phyloP scores from a whole-genome alignment of 768 basidiomycete species.

The Boletus edulis region DNA sequence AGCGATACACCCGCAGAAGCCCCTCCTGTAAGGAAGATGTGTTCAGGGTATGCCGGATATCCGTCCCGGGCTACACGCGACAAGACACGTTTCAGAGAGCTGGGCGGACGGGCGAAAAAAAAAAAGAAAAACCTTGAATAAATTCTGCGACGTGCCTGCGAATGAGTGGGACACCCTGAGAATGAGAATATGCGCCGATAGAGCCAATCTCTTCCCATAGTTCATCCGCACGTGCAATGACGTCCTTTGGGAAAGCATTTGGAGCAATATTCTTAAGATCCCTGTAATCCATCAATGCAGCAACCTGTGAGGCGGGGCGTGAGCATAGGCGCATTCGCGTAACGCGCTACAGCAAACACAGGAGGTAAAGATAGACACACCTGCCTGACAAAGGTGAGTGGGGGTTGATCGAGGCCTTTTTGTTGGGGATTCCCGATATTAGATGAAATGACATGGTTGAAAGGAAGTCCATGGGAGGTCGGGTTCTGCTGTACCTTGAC shows the following conservation, averaged over 20 bases:
- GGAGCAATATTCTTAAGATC: conserved; percentile 75
- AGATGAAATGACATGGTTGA: conserved; percentile 84
- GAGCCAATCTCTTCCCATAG: conserved; percentile 86
- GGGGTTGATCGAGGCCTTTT: conserved; percentile 88
- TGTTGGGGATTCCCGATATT: conserved; percentile 99
- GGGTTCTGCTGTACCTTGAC: conserved; percentile 59
- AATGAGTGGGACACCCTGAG: conserved; percentile 88
- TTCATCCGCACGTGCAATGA: conserved; percentile 76
- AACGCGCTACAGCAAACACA: neutral
- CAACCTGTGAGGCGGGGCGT: conserved; percentile 52
- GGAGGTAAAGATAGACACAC: conserved; percentile 39
- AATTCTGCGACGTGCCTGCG: conserved; percentile 86
- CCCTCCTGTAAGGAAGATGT: conserved; percentile 94
- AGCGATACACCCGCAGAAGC: conserved; percentile 94
- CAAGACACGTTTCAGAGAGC: neutral
- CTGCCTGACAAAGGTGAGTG: conserved; percentile 91
- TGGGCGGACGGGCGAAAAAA: neutral
- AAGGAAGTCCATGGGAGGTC: conserved; percentile 60
- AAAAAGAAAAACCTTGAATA: conserved; percentile 63
- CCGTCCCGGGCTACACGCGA: conserved; percentile 77
- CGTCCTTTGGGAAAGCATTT: conserved; percentile 81
- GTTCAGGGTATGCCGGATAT: conserved; percentile 72
- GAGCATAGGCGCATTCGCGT: neutral
- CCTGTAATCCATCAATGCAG: conserved; percentile 91
- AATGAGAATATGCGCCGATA: conserved; percentile 94